Percentiles rank a stretch among this genome's conserved stretches.
phyloP scores from a whole-genome alignment of 495 filamentous ascomycete genomes.

The Hypoxylon fuscum region DNA sequence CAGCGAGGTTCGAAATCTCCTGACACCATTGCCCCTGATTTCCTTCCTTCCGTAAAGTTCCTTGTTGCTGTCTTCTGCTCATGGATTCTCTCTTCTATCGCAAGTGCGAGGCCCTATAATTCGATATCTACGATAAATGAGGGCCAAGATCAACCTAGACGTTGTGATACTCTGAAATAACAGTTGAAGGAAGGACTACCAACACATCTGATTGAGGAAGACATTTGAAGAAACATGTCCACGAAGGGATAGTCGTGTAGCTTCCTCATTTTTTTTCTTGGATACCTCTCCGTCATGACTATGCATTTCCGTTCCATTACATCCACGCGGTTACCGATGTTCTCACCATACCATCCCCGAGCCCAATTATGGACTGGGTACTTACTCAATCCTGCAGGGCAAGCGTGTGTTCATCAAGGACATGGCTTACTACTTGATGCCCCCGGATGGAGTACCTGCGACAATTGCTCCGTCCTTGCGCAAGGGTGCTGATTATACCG shows the following conservation, averaged over 20 bases:
- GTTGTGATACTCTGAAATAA: not conserved
- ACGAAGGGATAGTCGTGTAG: too few relatives aligned
- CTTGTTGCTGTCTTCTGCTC: slow-evolving; percentile 1
- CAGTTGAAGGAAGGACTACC: not conserved
- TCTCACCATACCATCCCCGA: slow-evolving; percentile 6
- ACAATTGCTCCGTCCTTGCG: slow-evolving; percentile 78
- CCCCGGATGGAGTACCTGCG: slow-evolving; percentile 72
- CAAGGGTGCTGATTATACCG: slow-evolving; percentile 63
- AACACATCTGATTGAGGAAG: not conserved
- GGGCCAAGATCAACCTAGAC: slow-evolving; percentile 1
- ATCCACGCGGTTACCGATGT: slow-evolving; percentile 6
- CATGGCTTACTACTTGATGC: slow-evolving; percentile 87
- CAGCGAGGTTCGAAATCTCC: slow-evolving; percentile 57
- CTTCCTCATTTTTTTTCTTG: not conserved
- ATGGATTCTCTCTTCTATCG: slow-evolving; percentile 10
- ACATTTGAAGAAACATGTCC: not conserved
- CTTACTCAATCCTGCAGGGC: slow-evolving; percentile 52
- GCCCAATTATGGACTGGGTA: slow-evolving; percentile 8
- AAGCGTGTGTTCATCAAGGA: slow-evolving; percentile 98
- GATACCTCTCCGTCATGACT: not conserved
- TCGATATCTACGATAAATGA: not conserved
- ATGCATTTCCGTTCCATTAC: not conserved
- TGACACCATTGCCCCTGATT: slow-evolving; percentile 13
- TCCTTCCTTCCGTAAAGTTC: not conserved
- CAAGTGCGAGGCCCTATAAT: slow-evolving; percentile 21